Evolutionary conservation across 495 filamentous ascomycete genomes (phyloP).

Genomic region (Aspergillus sclerotioniger): DNA sequence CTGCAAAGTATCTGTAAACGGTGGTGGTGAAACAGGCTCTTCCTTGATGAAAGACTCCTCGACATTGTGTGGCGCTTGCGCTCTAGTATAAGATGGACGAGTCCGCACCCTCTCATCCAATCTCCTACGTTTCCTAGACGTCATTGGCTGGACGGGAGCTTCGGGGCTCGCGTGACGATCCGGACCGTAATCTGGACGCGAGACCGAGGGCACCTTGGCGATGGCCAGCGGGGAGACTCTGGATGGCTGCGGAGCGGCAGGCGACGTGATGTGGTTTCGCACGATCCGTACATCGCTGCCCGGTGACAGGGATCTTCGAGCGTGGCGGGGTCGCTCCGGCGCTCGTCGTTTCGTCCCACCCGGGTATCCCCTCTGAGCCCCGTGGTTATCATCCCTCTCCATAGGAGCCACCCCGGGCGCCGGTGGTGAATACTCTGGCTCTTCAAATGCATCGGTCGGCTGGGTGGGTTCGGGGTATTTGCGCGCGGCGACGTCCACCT

Average conservation of each 20-base stretch:
- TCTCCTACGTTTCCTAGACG: constrained; percentile 50
- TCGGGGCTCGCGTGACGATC: constrained; percentile 40
- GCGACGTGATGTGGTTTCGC: constrained; percentile 64
- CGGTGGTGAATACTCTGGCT: constrained; percentile 52
- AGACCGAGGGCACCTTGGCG: constrained; percentile 54
- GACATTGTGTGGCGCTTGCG: constrained; percentile 29
- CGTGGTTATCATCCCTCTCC: constrained; percentile 26
- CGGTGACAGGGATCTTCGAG: constrained; percentile 27
- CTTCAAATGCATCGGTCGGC: constrained; percentile 35
- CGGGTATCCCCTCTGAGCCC: constrained; percentile 23
- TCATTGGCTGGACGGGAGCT: constrained; percentile 28
- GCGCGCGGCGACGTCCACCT: constrained; percentile 19
- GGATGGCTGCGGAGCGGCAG: constrained; percentile 77
- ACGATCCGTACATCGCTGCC: constrained; percentile 47
- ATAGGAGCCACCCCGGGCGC: constrained; percentile 40
- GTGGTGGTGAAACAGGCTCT: constrained; percentile 82
- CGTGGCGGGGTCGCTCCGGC: constrained; percentile 20
- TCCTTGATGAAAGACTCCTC: constrained; percentile 72
- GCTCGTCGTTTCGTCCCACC: constrained; percentile 21
- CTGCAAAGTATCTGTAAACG: constrained; percentile 55
- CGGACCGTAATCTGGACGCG: constrained; percentile 24
- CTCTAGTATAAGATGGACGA: constrained; percentile 29
- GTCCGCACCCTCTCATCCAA: constrained; percentile 32
- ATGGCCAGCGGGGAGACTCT: constrained; percentile 74
- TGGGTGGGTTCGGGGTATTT: constrained; percentile 22